These are phyloP conservation scores for Phialophora expanda DNA, from an alignment of 2,329 filamentous ascomycete species.

Conservation along the genomic window DNA sequence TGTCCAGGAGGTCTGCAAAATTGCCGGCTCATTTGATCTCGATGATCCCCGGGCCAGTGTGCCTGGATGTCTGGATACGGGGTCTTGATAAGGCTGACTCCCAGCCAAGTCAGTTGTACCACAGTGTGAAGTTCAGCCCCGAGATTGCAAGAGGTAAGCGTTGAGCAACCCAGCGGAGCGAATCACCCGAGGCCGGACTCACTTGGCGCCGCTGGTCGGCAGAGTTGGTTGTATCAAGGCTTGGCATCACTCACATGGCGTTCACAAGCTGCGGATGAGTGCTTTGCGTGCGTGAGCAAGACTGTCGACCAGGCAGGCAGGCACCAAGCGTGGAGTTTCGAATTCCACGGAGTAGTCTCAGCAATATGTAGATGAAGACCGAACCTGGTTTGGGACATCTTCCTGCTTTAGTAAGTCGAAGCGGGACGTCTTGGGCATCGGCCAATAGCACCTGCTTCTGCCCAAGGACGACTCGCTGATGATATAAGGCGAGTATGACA, in stretches of 20 bases:
- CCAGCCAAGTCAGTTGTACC: background rate
- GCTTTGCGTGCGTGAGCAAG: background rate
- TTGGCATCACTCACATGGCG: background rate
- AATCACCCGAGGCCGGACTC: too few relatives aligned
- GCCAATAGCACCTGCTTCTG: background rate
- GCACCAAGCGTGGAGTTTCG: background rate
- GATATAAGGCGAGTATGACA: background rate
- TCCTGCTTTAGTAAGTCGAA: background rate
- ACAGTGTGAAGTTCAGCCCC: background rate
- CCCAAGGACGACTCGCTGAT: background rate
- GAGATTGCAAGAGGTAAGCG: background rate
- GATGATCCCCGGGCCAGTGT: too few relatives aligned
- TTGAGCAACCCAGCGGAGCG: background rate
- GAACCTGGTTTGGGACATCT: background rate
- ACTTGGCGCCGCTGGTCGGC: background rate
- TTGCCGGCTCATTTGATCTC: background rate
- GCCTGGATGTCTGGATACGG: background rate
- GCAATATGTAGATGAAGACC: background rate
- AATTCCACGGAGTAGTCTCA: background rate
- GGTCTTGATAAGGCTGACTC: background rate
- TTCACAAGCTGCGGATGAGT: background rate
- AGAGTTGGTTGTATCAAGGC: background rate
- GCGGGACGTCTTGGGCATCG: background rate
- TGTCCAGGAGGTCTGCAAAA: background rate
- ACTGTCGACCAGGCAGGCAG: background rate